These are phyloP conservation scores for Curvularia verruculosa DNA, from an alignment of 2,329 filamentous ascomycete species.

Conservation along the genomic window DNA sequence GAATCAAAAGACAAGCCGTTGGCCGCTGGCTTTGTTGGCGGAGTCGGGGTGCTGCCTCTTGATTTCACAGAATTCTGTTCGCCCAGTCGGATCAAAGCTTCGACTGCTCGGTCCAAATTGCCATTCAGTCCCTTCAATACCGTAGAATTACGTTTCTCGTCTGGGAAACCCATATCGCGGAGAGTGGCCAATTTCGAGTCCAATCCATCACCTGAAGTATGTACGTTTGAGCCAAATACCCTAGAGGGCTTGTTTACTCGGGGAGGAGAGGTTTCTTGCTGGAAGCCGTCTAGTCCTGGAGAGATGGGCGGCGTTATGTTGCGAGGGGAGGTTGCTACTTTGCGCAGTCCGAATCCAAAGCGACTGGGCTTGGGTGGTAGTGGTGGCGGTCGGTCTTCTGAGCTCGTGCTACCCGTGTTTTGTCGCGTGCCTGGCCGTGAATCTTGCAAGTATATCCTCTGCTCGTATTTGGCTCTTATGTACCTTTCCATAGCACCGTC, in stretches of 20 bases:
- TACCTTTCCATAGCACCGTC: conserved; percentile 95
- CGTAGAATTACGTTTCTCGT: conserved; percentile 79
- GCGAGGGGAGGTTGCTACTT: conserved; percentile 72
- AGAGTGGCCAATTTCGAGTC: conserved; percentile 79
- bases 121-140: conserved; percentile 84
- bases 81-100: conserved; percentile 81
- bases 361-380: conserved; percentile 66
- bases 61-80: conserved; percentile 56
- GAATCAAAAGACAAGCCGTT: conserved; percentile 55
- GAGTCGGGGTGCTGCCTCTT: conserved; percentile 56
- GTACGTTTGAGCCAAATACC: conserved; percentile 71
- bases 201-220: conserved; percentile 61
- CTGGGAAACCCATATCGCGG: conserved; percentile 88
- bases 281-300: conserved; percentile 42
- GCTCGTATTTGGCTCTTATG: conserved; percentile 92
- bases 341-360: conserved; percentile 70
- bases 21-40: conserved; percentile 57
- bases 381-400: conserved; percentile 63
- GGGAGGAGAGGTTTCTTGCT: conserved; percentile 44
- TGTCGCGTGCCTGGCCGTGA: conserved; percentile 55
- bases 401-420: conserved; percentile 63
- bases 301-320: conserved; percentile 56
- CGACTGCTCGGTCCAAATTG: conserved; percentile 83
- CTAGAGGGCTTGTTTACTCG: conserved; percentile 67
- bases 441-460: conserved; percentile 57